Conservation (phyloP, 169 alveolate genomes). For the Hepatocystis sp. region DNA sequence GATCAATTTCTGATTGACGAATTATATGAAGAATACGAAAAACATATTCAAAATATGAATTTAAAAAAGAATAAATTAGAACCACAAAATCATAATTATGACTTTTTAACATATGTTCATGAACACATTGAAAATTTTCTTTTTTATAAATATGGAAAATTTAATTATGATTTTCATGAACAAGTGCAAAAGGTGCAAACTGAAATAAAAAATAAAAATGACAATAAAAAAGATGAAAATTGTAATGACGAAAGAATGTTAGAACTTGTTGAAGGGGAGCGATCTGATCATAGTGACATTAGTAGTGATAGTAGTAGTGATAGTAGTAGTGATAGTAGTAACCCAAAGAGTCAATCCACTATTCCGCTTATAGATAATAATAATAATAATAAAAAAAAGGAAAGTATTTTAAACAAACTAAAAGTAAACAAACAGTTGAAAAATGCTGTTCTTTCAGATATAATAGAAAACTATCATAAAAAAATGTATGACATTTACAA, state of each 20-base stretch:
- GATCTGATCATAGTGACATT: not conserved
- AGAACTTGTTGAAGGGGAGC: not conserved
- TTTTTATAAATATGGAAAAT: constrained; percentile 53
- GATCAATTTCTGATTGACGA: constrained; percentile 41
- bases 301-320: not conserved
- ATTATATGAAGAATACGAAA: constrained; percentile 63
- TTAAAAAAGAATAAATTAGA: constrained; percentile 46
- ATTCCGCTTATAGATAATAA: not conserved
- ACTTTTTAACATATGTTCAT: constrained; percentile 72
- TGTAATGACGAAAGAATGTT: not conserved
- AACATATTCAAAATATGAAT: constrained; percentile 46
- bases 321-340: not conserved
- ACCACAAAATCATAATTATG: constrained; percentile 72
- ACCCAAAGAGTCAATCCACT: not conserved
- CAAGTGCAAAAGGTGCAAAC: constrained; percentile 10
- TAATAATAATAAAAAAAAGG: not conserved
- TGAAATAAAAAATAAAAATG: constrained; percentile 7
- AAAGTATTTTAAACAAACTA: constrained; percentile 7
- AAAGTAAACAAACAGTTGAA: constrained; percentile 25
- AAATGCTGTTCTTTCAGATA: constrained; percentile 27
- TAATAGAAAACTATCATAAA: constrained; percentile 30
- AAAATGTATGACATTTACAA: constrained; percentile 71
- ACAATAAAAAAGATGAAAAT: not conserved
- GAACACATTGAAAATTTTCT: constrained; percentile 52
- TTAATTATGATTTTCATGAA: constrained; percentile 47